These are phyloP conservation scores for Pythium oligandrum DNA, from an alignment of 352 stramenopile genomes.

Conservation along the genomic window DNA sequence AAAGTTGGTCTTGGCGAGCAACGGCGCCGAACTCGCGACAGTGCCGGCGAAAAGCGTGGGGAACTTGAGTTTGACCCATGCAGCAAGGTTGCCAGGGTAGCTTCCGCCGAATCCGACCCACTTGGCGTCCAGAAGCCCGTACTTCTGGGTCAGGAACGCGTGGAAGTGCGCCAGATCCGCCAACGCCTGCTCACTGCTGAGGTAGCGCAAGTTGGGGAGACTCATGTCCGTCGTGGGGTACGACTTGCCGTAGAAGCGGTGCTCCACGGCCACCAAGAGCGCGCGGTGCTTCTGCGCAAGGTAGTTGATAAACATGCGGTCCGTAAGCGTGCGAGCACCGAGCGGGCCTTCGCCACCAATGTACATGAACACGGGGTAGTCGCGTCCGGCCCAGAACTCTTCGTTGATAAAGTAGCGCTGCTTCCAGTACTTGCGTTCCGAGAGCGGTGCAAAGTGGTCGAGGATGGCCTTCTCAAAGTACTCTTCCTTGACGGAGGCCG, in stretches of 20 bases:
- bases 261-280: conserved; percentile 89
- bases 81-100: conserved; percentile 93
- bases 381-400: conserved; percentile 72
- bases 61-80: conserved; percentile 92
- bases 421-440: conserved; percentile 60
- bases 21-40: conserved; percentile 88
- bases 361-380: conserved; percentile 87
- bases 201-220: conserved; percentile 78
- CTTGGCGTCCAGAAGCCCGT: conserved; percentile 53
- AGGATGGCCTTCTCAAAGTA: conserved; percentile 60
- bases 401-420: conserved; percentile 91
- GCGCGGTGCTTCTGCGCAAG: conserved; percentile 72
- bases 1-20: conserved; percentile 83
- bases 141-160: conserved; percentile 59
- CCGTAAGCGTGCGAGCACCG: conserved; percentile 48
- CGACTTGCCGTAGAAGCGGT: conserved; percentile 94
- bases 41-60: conserved; percentile 89
- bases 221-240: conserved; percentile 84
- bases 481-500: conserved; percentile 34
- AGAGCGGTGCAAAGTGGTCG: conserved; percentile 66
- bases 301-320: conserved; percentile 73
- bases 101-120: conserved; percentile 95
- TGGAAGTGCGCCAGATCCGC: conserved; percentile 91
- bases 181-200: conserved; percentile 88
- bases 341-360: conserved; percentile 75